Base-by-base conservation (phyloP, 2,329 filamentous ascomycete genomes). In the Aspergillus flavus region DNA sequence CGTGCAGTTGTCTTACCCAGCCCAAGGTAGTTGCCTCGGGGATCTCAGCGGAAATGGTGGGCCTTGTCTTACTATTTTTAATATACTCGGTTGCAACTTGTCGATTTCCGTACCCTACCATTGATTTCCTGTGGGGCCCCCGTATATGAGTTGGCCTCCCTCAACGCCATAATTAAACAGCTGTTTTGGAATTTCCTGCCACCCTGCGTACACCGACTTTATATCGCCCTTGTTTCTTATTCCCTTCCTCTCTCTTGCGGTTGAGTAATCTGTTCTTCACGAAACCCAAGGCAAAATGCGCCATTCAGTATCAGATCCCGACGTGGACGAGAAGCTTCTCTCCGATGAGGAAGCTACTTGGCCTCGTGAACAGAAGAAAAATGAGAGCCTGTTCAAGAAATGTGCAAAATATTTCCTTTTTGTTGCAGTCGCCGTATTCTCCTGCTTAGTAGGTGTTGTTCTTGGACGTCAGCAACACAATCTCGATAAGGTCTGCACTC, bases 401-500 rank as follows among this genome's bases (percentile, higher is more conserved):
- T 66, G 64, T 54, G 48, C 60, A 43, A 65, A 54, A 2, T 23
- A 68, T 0, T 52, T 67, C 7, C 65, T 72, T 2, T 45, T 71
- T 7, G 12, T 69, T 6, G 58, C 68, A 0, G 46, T 62, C 7
- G 59, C 68, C 2, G 50, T 67, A 0, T 58, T 72, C 4, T 71
- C 70, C 21, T 67, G 66, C 30, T 63, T 70, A 65, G 53, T 68
- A 6, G 69, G 67, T 2, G 36, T 67, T 2, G 59, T 66, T 28
- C 55, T 70, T 14, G 67, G 65, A 2, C 61, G 58, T 12, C 61
- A 64, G 11, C 23, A 58, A 12, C 46, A 54, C 7, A 66, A 73
- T 41, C 32, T 69, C 14, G 66, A 74, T 41, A 48, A 63, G 14
- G 43, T 67, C 3, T 75, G 72, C 58, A 66, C 69, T 46, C 52